Base-by-base conservation (phyloP, 768 basidiomycete genomes). In the Termitomyces sp. region DNA sequence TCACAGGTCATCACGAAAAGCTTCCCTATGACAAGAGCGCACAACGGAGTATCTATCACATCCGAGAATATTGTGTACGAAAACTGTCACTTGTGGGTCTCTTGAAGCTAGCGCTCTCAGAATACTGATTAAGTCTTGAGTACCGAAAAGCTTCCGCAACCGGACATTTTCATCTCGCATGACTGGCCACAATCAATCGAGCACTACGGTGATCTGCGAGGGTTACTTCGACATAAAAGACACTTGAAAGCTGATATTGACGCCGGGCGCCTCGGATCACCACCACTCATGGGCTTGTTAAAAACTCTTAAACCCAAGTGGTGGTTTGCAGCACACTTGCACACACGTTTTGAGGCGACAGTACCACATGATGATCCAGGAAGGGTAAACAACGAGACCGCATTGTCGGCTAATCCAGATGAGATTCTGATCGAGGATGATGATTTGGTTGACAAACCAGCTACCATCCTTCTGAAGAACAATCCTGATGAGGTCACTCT, bases 291-390 rank as follows among this genome's bases (percentile, higher is more conserved):
- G 79, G 84, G 83, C 12, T 76, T 98, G 0, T 72, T 98, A 23
- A 75, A 73, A 32, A 86, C 78, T 25, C 76, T 97, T 32, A 78
- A 82, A 64, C 95, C 95, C 0, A 65, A 78, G 45, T 89, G 92
- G 84, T 98, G 95, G 96, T 97, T 97, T 69, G 72, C 92, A 4
- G 95, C 94, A 0, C 96, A 98, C 71, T 65, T 98, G 49, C 96
- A 98, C 66, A 85, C 87, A 47, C 86, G 89, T 50, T 98, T 89
- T 64, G 87, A 93, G 58, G 95, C 93, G 2, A 69, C 73, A 0
- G 81, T 88, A 8, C 62, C 68, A 3, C 86, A 90, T 53, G 34
- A 44, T n/a, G 40, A 57, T 29, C 27, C n/a, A 32, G 27, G 29
- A 29, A 41, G 17, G 21, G 16, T 12, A 12, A 34, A 23, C 14